Evolutionary conservation across 306 rosid species (phyloP), one percentile per base, ranked within the genome.

Genomic region (Cyclanthera cordifolia): DNA sequence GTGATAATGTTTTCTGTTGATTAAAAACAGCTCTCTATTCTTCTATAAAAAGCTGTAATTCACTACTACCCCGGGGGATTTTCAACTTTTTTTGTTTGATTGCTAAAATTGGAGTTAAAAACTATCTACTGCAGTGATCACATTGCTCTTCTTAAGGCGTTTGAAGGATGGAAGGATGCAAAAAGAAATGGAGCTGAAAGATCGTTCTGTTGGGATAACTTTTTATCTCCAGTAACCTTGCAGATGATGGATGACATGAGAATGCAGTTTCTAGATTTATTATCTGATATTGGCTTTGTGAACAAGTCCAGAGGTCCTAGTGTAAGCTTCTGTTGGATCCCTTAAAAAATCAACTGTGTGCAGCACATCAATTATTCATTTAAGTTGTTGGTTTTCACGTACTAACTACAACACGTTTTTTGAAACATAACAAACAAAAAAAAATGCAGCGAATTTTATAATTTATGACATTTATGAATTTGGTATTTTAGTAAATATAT

Each of bases 221-320:
- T 87, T 37, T 81, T 92, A 70, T 92, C 98, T 72, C 85, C 87
- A 1, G 81, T 58, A 24, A 89, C 98, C 75, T 79, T 92, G 93
- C 91, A 85, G 91, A 80, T 92, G 95, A 92, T 92, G 81, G 96
- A 89, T 58, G 96, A 92, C 79, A 92, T 92, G 98, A 84, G 96
- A 79, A 57, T 86, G 47, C 98, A 89, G 78, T 92, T 92, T 89
- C 80, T 92, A 45, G 84, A 87, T 79, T 78, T 92, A 54, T 82
- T 92, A 79, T 85, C 98, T 3, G 88, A 80, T 79, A 92, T 87
- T 67, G 98, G 98, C 73, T 92, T 92, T 82, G 95, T 92, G 72
- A 91, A 89, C 86, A 89, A 89, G 79, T 79, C 96, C 53, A 80
- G 61, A 87, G 95, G 91, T 66, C 73, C 79, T 59, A 66, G 66